A percentile compares a stretch with the other conserved stretches of the same genome.
Conservation (phyloP, 1,284 basidiomycete genomes). For the Termitomyces sp. region DNA sequence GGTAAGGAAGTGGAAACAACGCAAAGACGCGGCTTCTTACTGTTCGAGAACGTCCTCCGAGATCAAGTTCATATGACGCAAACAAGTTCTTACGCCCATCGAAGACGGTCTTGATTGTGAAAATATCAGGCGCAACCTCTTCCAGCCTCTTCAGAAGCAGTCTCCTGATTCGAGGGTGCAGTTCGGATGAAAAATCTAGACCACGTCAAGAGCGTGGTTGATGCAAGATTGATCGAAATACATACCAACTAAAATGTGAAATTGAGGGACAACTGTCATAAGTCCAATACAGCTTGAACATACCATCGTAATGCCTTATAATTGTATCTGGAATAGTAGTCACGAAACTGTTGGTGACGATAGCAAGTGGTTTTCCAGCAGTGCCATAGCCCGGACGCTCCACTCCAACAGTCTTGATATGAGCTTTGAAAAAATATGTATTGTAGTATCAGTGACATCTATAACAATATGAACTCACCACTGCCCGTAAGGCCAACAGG, state of each 20-base stretch:
- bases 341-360: constrained; percentile 61
- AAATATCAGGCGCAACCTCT: constrained; percentile 43
- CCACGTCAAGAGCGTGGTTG: not conserved
- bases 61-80: constrained; percentile 43
- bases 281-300: constrained; percentile 19
- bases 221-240: not conserved
- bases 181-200: constrained; percentile 33
- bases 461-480: constrained; percentile 23
- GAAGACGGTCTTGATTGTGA: constrained; percentile 59
- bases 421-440: constrained; percentile 25
- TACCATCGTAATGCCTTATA: constrained; percentile 73
- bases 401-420: constrained; percentile 57
- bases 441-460: constrained; percentile 3
- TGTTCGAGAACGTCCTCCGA: constrained; percentile 44
- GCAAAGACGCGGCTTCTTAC: constrained; percentile 23
- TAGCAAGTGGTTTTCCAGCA: constrained; percentile 42
- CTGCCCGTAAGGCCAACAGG: constrained; percentile 23
- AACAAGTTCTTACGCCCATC: constrained; percentile 76
- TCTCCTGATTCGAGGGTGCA: constrained; percentile 58
- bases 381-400: constrained; percentile 56
- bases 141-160: constrained; percentile 59
- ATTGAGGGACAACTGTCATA: constrained; percentile 16
- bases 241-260: not conserved
- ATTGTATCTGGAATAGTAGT: constrained; percentile 47
- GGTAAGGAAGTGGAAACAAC: not conserved